These are phyloP conservation scores for Neonectria ditissima DNA, from an alignment of 2,329 filamentous ascomycete species.

Conservation along the genomic window DNA sequence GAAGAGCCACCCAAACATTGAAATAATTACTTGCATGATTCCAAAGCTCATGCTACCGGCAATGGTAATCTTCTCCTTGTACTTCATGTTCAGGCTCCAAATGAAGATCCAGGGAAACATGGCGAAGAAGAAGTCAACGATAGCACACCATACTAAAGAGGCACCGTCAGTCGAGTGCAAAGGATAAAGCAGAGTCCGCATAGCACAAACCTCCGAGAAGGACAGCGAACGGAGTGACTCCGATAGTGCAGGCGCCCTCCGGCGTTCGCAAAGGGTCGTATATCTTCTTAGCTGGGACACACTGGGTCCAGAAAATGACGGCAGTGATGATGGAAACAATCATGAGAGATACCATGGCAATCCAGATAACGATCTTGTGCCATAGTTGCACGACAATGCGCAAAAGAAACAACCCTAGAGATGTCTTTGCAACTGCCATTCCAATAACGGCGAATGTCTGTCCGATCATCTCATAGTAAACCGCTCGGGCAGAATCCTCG, in stretches of 20 bases:
- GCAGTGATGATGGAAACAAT: conserved; percentile 16
- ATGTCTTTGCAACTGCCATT: conserved; percentile 53
- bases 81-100: conserved; percentile 57
- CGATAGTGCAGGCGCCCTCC: conserved; percentile 20
- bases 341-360: conserved; percentile 36
- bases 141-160: conserved; percentile 33
- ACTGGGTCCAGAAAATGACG: conserved; percentile 26
- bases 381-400: conserved; percentile 48
- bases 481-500: conserved; percentile 40
- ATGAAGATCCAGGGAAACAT: conserved; percentile 57
- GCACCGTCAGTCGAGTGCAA: neutral
- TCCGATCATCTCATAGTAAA: conserved; percentile 47
- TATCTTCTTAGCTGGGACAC: conserved; percentile 29
- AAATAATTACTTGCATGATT: conserved; percentile 47
- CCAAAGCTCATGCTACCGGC: conserved; percentile 56
- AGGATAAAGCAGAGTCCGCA: neutral
- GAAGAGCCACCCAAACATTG: neutral
- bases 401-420: conserved; percentile 52
- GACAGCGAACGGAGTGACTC: conserved; percentile 24
- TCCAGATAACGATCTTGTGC: conserved; percentile 51
- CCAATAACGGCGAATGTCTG: conserved; percentile 52
- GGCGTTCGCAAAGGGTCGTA: conserved; percentile 17
- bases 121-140: conserved; percentile 54
- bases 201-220: conserved; percentile 28
- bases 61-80: conserved; percentile 56